phyloP scores from a whole-genome alignment of 352 stramenopile species.

The Phytophthora ohioensis region DNA sequence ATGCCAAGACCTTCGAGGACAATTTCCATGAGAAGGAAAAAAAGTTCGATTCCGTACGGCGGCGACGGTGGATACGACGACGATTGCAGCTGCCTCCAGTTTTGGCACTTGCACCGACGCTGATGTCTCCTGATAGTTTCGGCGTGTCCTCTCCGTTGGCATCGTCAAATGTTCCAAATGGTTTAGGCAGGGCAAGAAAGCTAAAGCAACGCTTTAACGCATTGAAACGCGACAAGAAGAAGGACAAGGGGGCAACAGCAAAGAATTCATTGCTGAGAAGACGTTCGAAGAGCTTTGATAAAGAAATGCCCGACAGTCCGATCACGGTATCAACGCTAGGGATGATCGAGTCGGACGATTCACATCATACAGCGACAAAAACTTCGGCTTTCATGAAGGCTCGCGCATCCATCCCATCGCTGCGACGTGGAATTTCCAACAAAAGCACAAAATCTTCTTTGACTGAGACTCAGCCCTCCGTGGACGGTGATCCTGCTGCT shows the following conservation, averaged over 20 bases:
- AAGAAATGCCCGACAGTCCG: constrained; percentile 41
- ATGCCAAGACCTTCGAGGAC: constrained; percentile 76
- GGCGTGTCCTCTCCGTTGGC: constrained; percentile 30
- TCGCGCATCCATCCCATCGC: constrained; percentile 40
- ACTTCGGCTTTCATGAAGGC: constrained; percentile 40
- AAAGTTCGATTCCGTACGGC: constrained; percentile 76
- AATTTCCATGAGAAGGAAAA: constrained; percentile 80
- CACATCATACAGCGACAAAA: constrained; percentile 25
- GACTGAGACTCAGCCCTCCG: constrained; percentile 26
- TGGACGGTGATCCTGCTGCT: constrained; percentile 32
- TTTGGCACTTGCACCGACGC: constrained; percentile 34
- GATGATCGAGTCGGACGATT: constrained; percentile 32
- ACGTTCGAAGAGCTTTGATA: constrained; percentile 56
- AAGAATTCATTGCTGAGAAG: constrained; percentile 46
- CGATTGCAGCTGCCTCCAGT: constrained; percentile 68
- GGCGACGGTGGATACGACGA: constrained; percentile 70
- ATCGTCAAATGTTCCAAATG: constrained; percentile 30
- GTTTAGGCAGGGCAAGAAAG: constrained; percentile 46
- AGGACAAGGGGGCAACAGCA: constrained; percentile 33
- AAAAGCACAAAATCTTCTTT: constrained; percentile 28
- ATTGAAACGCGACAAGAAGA: constrained; percentile 44
- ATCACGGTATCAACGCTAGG: constrained; percentile 31
- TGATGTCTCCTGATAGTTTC: constrained; percentile 23
- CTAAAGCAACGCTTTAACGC: constrained; percentile 54
- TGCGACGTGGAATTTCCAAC: constrained; percentile 40